Evolutionary conservation across 805 yeast species (phyloP).

Genomic region (Grigorovia jiainica): DNA sequence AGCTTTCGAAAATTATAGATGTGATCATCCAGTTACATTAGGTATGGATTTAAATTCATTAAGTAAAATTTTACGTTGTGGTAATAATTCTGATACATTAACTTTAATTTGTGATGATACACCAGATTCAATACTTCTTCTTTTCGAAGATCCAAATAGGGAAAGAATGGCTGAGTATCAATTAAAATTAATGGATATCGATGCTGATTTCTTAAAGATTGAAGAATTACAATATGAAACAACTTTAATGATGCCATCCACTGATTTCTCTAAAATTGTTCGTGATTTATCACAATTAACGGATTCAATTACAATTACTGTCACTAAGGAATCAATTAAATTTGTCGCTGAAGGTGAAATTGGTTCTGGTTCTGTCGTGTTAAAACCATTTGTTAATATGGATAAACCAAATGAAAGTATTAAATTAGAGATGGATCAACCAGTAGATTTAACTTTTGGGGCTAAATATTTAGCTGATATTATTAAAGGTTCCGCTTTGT

Average conservation of each 20-base stretch:
- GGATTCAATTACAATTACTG: slow-evolving; percentile 77
- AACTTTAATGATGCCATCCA: slow-evolving; percentile 75
- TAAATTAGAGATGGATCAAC: slow-evolving; percentile 68
- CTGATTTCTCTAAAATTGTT: slow-evolving; percentile 81
- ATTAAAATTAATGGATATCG: slow-evolving; percentile 90
- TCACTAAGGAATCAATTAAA: slow-evolving; percentile 86
- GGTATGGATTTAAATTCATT: slow-evolving; percentile 88
- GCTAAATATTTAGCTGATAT: slow-evolving; percentile 84
- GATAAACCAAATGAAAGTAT: slow-evolving; percentile 72
- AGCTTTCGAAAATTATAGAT: slow-evolving; percentile 85
- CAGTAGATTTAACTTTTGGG: slow-evolving; percentile 85
- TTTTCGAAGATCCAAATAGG: slow-evolving; percentile 84
- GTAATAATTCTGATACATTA: slow-evolving; percentile 79
- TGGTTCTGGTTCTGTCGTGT: slow-evolving; percentile 77
- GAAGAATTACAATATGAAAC: slow-evolving; percentile 92
- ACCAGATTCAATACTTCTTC: slow-evolving; percentile 68
- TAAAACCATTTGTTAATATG: slow-evolving; percentile 76
- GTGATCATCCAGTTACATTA: slow-evolving; percentile 86
- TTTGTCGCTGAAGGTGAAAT: slow-evolving; percentile 87
- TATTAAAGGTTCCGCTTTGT: slow-evolving; percentile 78
- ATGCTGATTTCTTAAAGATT: slow-evolving; percentile 84
- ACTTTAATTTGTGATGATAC: slow-evolving; percentile 84
- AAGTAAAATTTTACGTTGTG: slow-evolving; percentile 81
- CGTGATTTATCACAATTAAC: slow-evolving; percentile 80
- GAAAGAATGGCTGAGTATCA: slow-evolving; percentile 90